A percentile compares a stretch with the other conserved stretches of the same genome.
Conservation (phyloP, 495 filamentous ascomycete genomes). For the Hypomontagnella monticulosa region DNA sequence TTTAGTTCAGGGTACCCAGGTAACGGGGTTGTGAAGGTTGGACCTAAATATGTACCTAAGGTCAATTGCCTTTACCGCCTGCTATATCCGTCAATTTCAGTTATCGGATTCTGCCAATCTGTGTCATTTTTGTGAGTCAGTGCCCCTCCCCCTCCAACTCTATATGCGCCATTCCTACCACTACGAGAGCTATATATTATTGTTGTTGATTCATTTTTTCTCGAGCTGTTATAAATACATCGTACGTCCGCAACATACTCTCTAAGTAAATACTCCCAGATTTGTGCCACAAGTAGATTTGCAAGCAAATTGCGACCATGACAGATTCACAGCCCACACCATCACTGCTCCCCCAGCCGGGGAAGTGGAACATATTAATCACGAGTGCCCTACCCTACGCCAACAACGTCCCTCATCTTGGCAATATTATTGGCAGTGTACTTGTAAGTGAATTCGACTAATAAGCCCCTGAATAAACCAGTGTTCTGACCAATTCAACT, state of each 20-base stretch:
- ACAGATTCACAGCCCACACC: slow-evolving; percentile 23
- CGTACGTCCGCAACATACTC: slow-evolving; percentile 1
- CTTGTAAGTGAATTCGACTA: slow-evolving; percentile 66
- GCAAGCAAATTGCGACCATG: slow-evolving; percentile 21
- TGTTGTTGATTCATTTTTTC: slow-evolving; percentile 5
- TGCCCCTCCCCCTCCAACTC: slow-evolving; percentile 42
- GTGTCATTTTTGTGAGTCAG: slow-evolving; percentile 42
- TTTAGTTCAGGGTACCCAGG: background rate
- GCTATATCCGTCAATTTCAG: slow-evolving; percentile 12
- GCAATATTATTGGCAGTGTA: slow-evolving; percentile 92
- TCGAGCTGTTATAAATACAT: background rate
- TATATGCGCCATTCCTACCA: background rate
- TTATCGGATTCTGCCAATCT: slow-evolving; percentile 13
- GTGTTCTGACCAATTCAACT: background rate
- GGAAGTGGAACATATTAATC: slow-evolving; percentile 65
- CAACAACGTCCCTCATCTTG: slow-evolving; percentile 95
- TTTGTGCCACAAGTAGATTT: background rate
- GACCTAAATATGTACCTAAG: no score
- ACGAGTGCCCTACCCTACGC: slow-evolving; percentile 84
- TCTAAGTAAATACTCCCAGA: slow-evolving; percentile 1
- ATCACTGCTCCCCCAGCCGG: slow-evolving; percentile 53
- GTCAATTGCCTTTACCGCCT: slow-evolving; percentile 15
- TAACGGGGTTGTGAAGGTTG: no score
- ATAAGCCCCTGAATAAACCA: slow-evolving; percentile 52
- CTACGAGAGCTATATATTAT: background rate